Evolutionary conservation across 2,329 filamentous ascomycete species (phyloP).

Genomic region (Fusarium newnesense): DNA sequence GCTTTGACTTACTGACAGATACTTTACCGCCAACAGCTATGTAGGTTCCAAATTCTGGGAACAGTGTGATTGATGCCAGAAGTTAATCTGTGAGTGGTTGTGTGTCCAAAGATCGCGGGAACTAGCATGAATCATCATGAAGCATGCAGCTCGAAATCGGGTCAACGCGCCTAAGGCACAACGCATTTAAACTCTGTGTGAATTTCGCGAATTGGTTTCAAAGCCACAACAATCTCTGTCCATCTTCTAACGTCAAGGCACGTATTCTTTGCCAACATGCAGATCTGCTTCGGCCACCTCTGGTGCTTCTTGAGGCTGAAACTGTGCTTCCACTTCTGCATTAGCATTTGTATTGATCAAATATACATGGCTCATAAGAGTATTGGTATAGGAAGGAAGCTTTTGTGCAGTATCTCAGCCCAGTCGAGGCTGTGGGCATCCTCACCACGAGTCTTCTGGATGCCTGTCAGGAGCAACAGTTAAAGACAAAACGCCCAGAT

Average conservation of each 20-base stretch:
- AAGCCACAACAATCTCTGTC: not conserved
- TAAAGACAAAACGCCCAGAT: not conserved
- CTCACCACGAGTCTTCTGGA: not conserved
- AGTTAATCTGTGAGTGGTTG: constrained; percentile 2
- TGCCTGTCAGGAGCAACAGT: not conserved
- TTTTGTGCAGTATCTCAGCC: not conserved
- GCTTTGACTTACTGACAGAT: not conserved
- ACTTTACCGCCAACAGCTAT: not conserved
- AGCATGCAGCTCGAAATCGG: not conserved
- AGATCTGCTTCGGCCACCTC: not conserved
- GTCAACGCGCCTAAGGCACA: constrained; percentile 2
- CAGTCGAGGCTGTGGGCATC: not conserved
- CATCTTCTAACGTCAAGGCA: not conserved
- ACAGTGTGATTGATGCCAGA: not conserved
- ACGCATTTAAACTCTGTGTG: not conserved
- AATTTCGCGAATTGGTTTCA: not conserved
- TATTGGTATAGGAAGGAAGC: not conserved
- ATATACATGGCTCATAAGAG: not conserved
- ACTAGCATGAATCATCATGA: constrained; percentile 22
- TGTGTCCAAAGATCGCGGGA: not conserved
- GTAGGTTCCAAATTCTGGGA: not conserved
- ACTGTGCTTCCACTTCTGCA: constrained; percentile 7
- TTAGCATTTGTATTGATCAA: not conserved
- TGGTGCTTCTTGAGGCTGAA: constrained; percentile 16
- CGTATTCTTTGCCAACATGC: not conserved